A percentile compares a stretch with the other conserved stretches of the same genome.
phyloP scores from a whole-genome alignment of 2,329 filamentous ascomycete genomes.

The Colletotrichum somersetense region DNA sequence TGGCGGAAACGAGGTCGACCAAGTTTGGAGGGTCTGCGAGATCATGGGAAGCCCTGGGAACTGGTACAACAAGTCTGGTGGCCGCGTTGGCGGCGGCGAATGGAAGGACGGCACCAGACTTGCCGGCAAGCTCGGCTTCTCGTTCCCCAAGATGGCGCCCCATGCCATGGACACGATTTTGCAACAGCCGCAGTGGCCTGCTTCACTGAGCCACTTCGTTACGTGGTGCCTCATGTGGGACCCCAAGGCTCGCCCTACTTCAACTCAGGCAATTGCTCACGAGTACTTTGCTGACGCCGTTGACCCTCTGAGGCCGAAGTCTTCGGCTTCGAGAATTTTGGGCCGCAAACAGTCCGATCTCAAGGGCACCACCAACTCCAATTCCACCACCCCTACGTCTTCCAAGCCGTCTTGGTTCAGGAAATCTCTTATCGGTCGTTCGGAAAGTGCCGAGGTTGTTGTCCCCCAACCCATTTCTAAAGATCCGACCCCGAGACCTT shows the following conservation, averaged over 20 bases:
- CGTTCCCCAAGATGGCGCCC: slow-evolving; percentile 99
- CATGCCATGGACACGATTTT: slow-evolving; percentile 96
- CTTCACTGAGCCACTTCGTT: slow-evolving; percentile 89
- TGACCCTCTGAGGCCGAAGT: slow-evolving; percentile 93
- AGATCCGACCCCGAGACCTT: slow-evolving; percentile 61
- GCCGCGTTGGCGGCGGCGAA: slow-evolving; percentile 91
- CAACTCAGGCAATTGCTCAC: slow-evolving; percentile 91
- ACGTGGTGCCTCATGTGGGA: slow-evolving; percentile 99
- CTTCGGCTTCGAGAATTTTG: slow-evolving; percentile 84
- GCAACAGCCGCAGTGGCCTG: slow-evolving; percentile 90
- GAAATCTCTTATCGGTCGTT: slow-evolving; percentile 88
- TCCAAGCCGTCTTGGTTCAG: slow-evolving; percentile 97
- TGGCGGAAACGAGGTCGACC: slow-evolving; percentile 97
- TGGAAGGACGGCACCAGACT: slow-evolving; percentile 96
- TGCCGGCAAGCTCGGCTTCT: slow-evolving; percentile 96
- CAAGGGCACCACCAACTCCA: slow-evolving; percentile 74
- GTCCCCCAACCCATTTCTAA: slow-evolving; percentile 61
- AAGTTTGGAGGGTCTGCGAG: slow-evolving; percentile 98
- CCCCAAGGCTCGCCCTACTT: slow-evolving; percentile 90
- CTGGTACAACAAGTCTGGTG: slow-evolving; percentile 94
- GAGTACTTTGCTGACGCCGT: slow-evolving; percentile 95
- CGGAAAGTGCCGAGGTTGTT: slow-evolving; percentile 75
- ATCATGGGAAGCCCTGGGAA: slow-evolving; percentile 99
- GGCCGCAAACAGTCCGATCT: slow-evolving; percentile 92
- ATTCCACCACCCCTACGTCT: slow-evolving; percentile 68